Base-by-base conservation (phyloP, 129 eudicot species). In the Flaveria ramosissima region DNA sequence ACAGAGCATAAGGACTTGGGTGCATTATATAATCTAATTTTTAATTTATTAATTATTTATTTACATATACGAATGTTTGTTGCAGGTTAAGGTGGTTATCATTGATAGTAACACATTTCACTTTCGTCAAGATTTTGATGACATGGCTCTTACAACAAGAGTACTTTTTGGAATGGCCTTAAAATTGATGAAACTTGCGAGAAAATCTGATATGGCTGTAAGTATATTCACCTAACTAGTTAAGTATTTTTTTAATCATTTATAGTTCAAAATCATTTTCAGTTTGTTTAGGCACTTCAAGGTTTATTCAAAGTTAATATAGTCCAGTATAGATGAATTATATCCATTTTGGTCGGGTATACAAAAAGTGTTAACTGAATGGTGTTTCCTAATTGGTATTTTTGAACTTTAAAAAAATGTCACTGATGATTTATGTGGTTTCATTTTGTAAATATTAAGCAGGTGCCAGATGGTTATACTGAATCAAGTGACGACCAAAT, bases 111-210 rank as follows among this genome's bases (percentile, higher is more conserved):
- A 91, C 69, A 89, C 96, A 26, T 91, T 91, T 81, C 97, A 91
- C 78, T 94, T 94, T 78, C 96, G 96, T 79, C 96, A 91, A 81
- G 96, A 94, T 87, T 94, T 94, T 83, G 99, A 94, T 77, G 96
- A 93, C 78, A 86, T 89, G 97, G 90, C 99, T 63, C 90, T 87
- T 55, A 79, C 97, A 83, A 91, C 99, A 47, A 81, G 99, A 51
- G 26, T 94, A 32, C 97, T 94, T 41, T 79, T 92, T 83, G 89
- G 89, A 79, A 83, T 89, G 83, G 93, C 97, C 75, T 83, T 89
- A 75, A 89, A 89, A 73, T 75, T 94, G 82, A 91, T 94, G 97
- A 89, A 86, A 76, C 88, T 94, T 61, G 93, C 97, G 23, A 88
- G 77, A 77, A 86, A 72, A 41, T 89, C 79, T 71, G 84, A 84